phyloP scores from a whole-genome alignment of 2,329 filamentous ascomycete species.

The Colletotrichum spinosum region DNA sequence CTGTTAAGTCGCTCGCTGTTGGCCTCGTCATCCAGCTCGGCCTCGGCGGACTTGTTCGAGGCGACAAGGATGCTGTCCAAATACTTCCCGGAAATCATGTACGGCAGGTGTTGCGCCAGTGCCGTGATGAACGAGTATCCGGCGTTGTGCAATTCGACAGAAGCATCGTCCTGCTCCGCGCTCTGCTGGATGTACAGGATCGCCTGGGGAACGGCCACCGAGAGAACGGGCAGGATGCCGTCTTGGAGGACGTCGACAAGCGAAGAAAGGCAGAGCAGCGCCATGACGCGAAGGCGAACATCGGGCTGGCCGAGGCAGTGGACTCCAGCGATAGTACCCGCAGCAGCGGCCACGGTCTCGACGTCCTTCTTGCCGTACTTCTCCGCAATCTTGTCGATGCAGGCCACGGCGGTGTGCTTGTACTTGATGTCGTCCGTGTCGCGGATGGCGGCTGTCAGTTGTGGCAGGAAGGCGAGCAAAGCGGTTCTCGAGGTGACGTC shows the following conservation, averaged over 20 bases:
- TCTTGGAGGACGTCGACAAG: slow-evolving; percentile 90
- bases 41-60: slow-evolving; percentile 78
- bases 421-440: slow-evolving; percentile 78
- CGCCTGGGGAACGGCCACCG: slow-evolving; percentile 77
- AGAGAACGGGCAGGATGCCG: slow-evolving; percentile 85
- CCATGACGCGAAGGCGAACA: slow-evolving; percentile 80
- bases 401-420: slow-evolving; percentile 87
- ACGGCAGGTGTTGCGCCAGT: slow-evolving; percentile 85
- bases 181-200: slow-evolving; percentile 78
- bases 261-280: slow-evolving; percentile 89
- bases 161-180: slow-evolving; percentile 64
- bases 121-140: slow-evolving; percentile 83
- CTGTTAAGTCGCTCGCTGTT: slow-evolving; percentile 76
- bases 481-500: slow-evolving; percentile 76
- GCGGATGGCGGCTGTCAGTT: slow-evolving; percentile 80
- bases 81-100: slow-evolving; percentile 84
- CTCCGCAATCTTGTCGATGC: slow-evolving; percentile 92
- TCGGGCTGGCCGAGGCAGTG: slow-evolving; percentile 82
- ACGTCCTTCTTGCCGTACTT: slow-evolving; percentile 95
- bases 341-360: slow-evolving; percentile 79
- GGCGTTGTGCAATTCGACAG: slow-evolving; percentile 81
- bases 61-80: slow-evolving; percentile 78
- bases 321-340: slow-evolving; percentile 79
- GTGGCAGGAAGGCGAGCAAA: slow-evolving; percentile 82
- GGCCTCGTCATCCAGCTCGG: slow-evolving; percentile 69